Base-by-base conservation (phyloP, 352 stramenopile species). In the Globisporangium paroecandrum region DNA sequence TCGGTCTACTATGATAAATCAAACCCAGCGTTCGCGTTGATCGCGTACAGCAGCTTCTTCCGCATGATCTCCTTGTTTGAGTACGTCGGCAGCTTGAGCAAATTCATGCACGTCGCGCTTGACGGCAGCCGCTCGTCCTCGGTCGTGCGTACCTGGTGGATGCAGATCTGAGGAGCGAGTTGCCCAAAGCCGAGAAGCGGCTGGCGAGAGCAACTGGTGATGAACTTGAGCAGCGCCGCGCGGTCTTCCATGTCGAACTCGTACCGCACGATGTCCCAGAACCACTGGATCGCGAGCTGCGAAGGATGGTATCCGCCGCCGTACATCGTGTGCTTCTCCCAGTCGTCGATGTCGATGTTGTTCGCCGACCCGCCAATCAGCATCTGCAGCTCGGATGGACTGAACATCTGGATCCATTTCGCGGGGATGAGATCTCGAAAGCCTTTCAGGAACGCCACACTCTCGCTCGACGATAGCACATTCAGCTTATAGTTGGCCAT, bases 401-500 rank as follows among this genome's bases (percentile, higher is more conserved):
- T 83, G 63, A 94, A 94, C 81, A 94, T 89, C 59, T 89, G 82
- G 38, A 94, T 79, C 86, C 86, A 94, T 32, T 81, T 82, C 9
- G 77, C 77, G 2, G 86, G 86, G 38, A 94, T 90, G 41, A 94
- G 70, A 58, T 92, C 81, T 6, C 83, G 84, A 56, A 94, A 94
- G 22, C 86, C 86, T 20, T 77, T 75, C 29, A 94, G 64, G 58
- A 93, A 91, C 15, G 86, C 84, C 1, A 75, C 74, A 32, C 78
- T 89, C 56, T 89, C 79, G 18, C 76, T 60, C 0, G 82, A 79
- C 4, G 79, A 82, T 47, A 82, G 68, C 51, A 98, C 81, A 71
- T 99, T 99, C 34, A 99, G 76, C 76, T 99, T 97, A 83, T 98
- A 96, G 70, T 99, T 98, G 22, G 97, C 96, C 36, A 99, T 82